Evolutionary conservation across 768 basidiomycete genomes (phyloP), one percentile per base, ranked within the genome.

Genomic region (Naematelia aurantialba): DNA sequence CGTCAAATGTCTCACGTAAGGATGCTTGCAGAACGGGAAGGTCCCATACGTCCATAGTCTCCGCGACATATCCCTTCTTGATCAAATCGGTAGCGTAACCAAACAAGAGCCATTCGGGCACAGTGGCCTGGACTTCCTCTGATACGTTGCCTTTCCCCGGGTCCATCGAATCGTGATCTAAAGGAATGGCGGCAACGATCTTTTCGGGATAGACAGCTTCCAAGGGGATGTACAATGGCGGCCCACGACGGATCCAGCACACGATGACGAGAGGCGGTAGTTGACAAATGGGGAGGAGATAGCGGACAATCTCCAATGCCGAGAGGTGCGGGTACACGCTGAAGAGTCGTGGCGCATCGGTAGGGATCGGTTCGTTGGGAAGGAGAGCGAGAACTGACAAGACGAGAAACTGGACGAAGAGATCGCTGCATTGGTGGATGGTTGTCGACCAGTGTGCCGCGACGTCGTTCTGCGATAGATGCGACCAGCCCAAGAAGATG

Each of bases 61-160:
- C 81, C 1, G 87, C 81, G 1, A 80, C 81, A 76, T 89, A 85
- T 1, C 90, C 91, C 44, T 91, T 84, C 83, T 85, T 85, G 56
- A 93, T 84, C 13, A 96, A 89, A 60, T 87, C 85, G 0, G 90
- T 92, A 34, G 88, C 89, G 74, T 91, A 92, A 14, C 85, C 85
- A 76, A 96, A 96, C n/a, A 91, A 77, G 4, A 96, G 76, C 52
- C 80, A 78, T 56, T 82, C 83, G 13, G 65, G 62, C 11, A 80
- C 71, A 12, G 65, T 74, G 10, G 59, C 60, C 31, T 69, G 62
- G 4, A 68, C 70, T 48, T 84, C 70, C 0, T 87, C 87, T 50
- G 84, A 85, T 17, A 93, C 89, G 67, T 93, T 94, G 60, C 86
- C 82, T 39, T 81, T 76, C n/a, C 83, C 82, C n/a, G 75, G 62